phyloP scores from a whole-genome alignment of 352 stramenopile genomes.

The Globisporangium carolinianum region DNA sequence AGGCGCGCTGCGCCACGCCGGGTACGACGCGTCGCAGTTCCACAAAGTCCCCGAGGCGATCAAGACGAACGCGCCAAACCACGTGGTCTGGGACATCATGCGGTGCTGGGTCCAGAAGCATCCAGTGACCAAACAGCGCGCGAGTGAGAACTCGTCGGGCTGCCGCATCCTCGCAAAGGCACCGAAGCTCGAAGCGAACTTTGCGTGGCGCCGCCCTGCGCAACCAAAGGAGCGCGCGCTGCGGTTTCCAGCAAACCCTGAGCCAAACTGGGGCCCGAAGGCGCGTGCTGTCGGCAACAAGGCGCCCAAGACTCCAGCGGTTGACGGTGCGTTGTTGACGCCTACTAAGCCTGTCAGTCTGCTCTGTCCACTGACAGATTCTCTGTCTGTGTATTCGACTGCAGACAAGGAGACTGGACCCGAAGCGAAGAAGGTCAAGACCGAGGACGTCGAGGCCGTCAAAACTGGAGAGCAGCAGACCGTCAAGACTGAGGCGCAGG shows the following conservation, averaged over 20 bases:
- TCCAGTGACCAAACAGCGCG: constrained; percentile 87
- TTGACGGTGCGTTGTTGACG: constrained; percentile 15
- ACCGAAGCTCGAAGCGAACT: constrained; percentile 80
- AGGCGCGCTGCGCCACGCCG: constrained; percentile 92
- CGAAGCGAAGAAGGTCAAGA: constrained; percentile 79
- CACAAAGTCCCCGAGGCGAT: constrained; percentile 98
- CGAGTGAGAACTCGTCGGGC: constrained; percentile 66
- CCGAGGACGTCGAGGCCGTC: not conserved
- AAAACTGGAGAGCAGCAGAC: no score
- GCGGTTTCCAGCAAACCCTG: constrained; percentile 93
- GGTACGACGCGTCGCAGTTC: constrained; percentile 96
- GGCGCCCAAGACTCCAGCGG: constrained; percentile 20
- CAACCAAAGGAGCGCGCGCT: constrained; percentile 88
- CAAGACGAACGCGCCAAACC: constrained; percentile 97
- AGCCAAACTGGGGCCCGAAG: constrained; percentile 96
- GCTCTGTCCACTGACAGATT: not conserved
- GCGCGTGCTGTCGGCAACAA: constrained; percentile 77
- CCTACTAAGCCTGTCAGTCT: constrained; percentile 2
- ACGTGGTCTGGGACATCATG: constrained; percentile 98
- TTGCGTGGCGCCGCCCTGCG: constrained; percentile 56
- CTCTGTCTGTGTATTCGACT: not conserved
- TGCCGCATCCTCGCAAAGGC: constrained; percentile 85
- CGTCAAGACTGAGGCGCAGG: no score
- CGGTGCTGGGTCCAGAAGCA: constrained; percentile 94
- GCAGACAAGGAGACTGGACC: constrained; percentile 25